A percentile compares a stretch with the other conserved stretches of the same genome.
phyloP scores from a whole-genome alignment of 257 asterid species.

The Solanum tacnaense region DNA sequence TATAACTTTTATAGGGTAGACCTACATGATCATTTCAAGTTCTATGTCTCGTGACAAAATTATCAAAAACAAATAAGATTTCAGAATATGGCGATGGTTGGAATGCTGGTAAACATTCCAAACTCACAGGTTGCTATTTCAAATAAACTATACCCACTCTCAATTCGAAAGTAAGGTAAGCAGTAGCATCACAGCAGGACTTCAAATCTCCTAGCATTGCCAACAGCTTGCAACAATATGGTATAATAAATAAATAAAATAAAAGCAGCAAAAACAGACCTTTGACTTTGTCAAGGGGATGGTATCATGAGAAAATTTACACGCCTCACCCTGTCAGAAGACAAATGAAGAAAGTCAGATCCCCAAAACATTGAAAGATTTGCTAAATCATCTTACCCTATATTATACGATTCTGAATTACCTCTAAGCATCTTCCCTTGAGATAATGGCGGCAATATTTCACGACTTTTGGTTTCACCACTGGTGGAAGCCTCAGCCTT shows the following conservation, averaged over 20 bases:
- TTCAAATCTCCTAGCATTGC: background rate
- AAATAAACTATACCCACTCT: background rate
- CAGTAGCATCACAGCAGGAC: background rate
- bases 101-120: background rate
- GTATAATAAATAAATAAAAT: background rate
- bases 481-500: slow-evolving; percentile 66
- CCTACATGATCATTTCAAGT: background rate
- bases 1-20: background rate
- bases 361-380: background rate
- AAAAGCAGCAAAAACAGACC: slow-evolving; percentile 34
- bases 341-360: background rate
- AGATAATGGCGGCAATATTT: slow-evolving; percentile 66
- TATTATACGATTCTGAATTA: slow-evolving; percentile 13
- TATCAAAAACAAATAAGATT: background rate
- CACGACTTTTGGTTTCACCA: slow-evolving; percentile 45
- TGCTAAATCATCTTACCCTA: slow-evolving; percentile 1
- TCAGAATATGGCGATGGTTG: background rate
- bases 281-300: slow-evolving; percentile 74
- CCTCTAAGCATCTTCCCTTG: slow-evolving; percentile 89
- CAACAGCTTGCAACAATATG: background rate
- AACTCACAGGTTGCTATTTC: background rate
- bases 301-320: slow-evolving; percentile 91
- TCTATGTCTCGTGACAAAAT: background rate
- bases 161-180: background rate
- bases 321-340: slow-evolving; percentile 65